These are phyloP conservation scores for Lentinula sp. DNA, from an alignment of 768 basidiomycete genomes.

Conservation along the genomic window DNA sequence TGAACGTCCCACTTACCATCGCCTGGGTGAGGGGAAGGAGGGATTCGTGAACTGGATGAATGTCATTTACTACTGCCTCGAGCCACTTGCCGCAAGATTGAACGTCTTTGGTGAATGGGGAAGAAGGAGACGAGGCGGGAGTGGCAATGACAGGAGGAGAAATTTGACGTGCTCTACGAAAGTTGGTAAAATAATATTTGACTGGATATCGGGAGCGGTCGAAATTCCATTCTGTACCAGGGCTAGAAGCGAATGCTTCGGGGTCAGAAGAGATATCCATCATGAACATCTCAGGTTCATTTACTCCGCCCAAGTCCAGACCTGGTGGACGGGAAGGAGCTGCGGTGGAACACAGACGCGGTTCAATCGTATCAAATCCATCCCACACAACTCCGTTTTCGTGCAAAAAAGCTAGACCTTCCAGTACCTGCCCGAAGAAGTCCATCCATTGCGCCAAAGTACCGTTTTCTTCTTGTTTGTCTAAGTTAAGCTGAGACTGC, in stretches of 20 bases:
- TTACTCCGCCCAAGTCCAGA: neutral
- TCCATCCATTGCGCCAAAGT: conserved; percentile 44
- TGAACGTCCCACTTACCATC: conserved; percentile 42
- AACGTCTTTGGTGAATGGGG: conserved; percentile 1
- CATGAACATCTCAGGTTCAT: conserved; percentile 5
- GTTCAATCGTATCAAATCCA: conserved; percentile 19
- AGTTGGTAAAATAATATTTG: conserved; percentile 23
- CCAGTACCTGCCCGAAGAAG: conserved; percentile 44
- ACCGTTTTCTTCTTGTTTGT: neutral
- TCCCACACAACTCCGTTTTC: conserved; percentile 31
- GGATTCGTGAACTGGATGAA: conserved; percentile 26
- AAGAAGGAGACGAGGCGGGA: conserved; percentile 8
- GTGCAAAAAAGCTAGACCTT: conserved; percentile 45
- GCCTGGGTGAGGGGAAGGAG: conserved; percentile 38
- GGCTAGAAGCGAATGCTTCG: conserved; percentile 6
- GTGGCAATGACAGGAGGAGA: neutral
- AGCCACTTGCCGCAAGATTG: neutral
- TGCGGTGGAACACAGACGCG: neutral
- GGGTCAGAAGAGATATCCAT: conserved; percentile 12
- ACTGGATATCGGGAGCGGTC: conserved; percentile 28
- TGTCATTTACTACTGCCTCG: neutral
- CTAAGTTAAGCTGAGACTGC: neutral
- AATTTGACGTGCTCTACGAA: conserved; percentile 19
- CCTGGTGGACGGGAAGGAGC: conserved; percentile 18
- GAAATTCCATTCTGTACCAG: conserved; percentile 17